A percentile compares a stretch with the other conserved stretches of the same genome.
These are phyloP conservation scores for Trypanosoma avium DNA, from an alignment of 208 protist genomes.

Conservation along the genomic window DNA sequence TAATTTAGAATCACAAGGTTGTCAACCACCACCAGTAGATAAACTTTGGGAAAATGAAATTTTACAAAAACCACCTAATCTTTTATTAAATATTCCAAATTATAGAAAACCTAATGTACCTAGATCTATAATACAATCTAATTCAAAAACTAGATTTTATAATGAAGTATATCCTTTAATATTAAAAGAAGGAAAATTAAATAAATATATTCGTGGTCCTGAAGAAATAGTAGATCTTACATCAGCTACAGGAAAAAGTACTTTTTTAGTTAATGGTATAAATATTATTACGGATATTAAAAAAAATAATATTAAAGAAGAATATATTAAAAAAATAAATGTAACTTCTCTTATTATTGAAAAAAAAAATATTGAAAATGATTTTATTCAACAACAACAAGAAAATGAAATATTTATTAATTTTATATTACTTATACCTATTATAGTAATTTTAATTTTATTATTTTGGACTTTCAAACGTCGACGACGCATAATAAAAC, in stretches of 20 bases:
- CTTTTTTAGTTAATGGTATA: slow-evolving; percentile 10
- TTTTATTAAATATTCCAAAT: slow-evolving; percentile 25
- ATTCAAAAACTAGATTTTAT: slow-evolving; percentile 12
- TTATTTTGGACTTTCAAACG: neutral
- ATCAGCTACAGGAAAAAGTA: slow-evolving; percentile 11
- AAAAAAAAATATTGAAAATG: neutral
- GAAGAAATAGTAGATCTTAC: slow-evolving; percentile 28
- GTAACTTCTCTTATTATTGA: neutral
- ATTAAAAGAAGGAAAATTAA: too few species aligned
- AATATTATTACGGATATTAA: neutral
- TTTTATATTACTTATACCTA: neutral
- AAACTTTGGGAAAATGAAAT: slow-evolving; percentile 21
- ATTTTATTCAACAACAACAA: neutral
- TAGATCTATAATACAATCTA: neutral
- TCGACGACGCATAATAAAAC: neutral
- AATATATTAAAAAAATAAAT: neutral
- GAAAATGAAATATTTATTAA: neutral
- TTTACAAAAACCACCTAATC: slow-evolving; percentile 14
- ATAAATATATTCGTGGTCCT: neutral
- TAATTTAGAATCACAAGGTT: slow-evolving; percentile 15
- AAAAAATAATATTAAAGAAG: neutral
- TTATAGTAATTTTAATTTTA: neutral
- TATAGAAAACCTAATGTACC: slow-evolving; percentile 25
- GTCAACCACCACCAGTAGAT: slow-evolving; percentile 15
- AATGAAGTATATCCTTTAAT: neutral